Evolutionary conservation across 768 basidiomycete genomes (phyloP).

Genomic region (Leccinum fibrillosum): DNA sequence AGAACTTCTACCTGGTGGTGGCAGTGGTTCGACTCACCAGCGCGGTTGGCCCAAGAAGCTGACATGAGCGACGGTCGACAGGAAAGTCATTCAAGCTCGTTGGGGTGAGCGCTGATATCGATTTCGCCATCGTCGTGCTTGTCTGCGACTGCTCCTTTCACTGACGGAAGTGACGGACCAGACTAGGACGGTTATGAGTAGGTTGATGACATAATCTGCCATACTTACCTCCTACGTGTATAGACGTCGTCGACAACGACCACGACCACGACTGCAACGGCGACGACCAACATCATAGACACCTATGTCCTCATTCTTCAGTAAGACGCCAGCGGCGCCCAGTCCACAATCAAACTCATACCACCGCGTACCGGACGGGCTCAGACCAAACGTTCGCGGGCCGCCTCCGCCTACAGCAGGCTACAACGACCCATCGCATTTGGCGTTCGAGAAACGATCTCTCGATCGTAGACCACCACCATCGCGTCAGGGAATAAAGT

Average conservation of each 20-base stretch:
- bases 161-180: background rate
- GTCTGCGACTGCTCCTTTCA: background rate
- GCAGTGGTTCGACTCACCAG: constrained; percentile 30
- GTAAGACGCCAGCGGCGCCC: constrained; percentile 31
- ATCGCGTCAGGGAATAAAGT: constrained; percentile 31
- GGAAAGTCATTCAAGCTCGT: constrained; percentile 27
- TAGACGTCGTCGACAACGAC: too few species aligned
- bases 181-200: background rate
- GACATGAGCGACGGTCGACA: constrained; percentile 42
- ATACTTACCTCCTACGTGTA: too few species aligned
- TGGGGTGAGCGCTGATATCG: constrained; percentile 7
- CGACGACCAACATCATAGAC: background rate
- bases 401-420: constrained; percentile 36
- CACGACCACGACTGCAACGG: too few species aligned
- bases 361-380: constrained; percentile 40
- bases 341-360: constrained; percentile 40
- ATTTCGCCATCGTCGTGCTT: constrained; percentile 2
- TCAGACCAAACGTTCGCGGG: constrained; percentile 33
- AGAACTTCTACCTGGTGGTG: background rate
- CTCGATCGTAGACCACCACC: constrained; percentile 41
- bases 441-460: constrained; percentile 49
- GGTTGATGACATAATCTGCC: background rate
- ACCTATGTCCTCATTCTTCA: constrained; percentile 41
- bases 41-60: constrained; percentile 46
- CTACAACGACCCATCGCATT: constrained; percentile 52